Conservation (phyloP, 345 rosid species). For the Brassica juncea region DNA sequence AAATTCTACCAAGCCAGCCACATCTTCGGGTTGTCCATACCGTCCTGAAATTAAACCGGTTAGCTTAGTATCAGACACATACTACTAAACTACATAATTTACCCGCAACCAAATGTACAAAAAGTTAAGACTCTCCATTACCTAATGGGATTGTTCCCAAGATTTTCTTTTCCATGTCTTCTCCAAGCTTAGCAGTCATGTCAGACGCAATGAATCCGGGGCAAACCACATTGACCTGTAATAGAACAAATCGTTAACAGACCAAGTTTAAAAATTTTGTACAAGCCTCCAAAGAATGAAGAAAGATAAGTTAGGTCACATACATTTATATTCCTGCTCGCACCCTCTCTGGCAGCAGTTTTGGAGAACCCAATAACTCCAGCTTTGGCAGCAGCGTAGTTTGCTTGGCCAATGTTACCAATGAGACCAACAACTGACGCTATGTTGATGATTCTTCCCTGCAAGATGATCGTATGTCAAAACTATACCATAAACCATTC, state of each 20-base stretch:
- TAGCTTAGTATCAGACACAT: conserved; percentile 21
- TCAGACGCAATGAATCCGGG: conserved; percentile 95
- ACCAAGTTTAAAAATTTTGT: background rate
- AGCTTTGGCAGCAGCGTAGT: conserved; percentile 96
- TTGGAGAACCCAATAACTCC: conserved; percentile 94
- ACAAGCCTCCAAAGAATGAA: background rate
- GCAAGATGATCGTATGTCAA: conserved; percentile 15
- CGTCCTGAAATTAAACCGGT: conserved; percentile 55
- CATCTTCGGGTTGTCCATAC: conserved; percentile 96
- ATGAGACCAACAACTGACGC: conserved; percentile 93
- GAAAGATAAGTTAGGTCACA: conserved; percentile 21
- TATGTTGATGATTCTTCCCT: conserved; percentile 88
- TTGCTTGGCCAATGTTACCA: conserved; percentile 92
- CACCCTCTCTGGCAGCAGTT: conserved; percentile 85
- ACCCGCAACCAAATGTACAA: background rate
- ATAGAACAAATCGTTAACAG: background rate
- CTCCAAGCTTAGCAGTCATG: conserved; percentile 92
- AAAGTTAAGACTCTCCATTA: conserved; percentile 36
- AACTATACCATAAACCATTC: background rate
- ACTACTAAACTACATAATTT: background rate
- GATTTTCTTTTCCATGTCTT: conserved; percentile 84
- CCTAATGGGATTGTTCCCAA: conserved; percentile 85
- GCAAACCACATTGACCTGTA: conserved; percentile 85
- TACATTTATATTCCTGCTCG: conserved; percentile 87
- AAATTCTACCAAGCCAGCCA: conserved; percentile 95